Percentiles rank a stretch among this genome's conserved stretches.
Evolutionary conservation across 805 yeast genomes (phyloP).

Genomic region (Ogataea pilisensis): DNA sequence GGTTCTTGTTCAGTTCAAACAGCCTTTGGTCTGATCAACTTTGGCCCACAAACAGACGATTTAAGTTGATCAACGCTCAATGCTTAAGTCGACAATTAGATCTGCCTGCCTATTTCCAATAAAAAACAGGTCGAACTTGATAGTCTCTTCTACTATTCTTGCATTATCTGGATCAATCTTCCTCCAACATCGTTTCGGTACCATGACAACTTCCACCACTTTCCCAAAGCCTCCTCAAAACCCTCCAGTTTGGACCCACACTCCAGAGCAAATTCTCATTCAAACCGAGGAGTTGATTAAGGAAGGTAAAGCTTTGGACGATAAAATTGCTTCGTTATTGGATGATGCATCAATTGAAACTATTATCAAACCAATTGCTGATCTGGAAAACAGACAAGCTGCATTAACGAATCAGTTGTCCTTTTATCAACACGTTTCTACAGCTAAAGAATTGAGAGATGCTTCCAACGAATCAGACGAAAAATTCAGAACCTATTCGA

Average conservation of each 20-base stretch:
- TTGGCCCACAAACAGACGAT: too few relatives aligned
- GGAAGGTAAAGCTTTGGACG: conserved; percentile 43
- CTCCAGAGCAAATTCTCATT: conserved; percentile 45
- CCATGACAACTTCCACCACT: conserved; percentile 1
- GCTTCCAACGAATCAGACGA: conserved; percentile 65
- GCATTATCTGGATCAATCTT: conserved; percentile 1
- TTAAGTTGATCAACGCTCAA: not conserved
- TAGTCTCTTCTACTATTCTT: not conserved
- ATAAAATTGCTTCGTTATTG: conserved; percentile 43
- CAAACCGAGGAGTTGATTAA: conserved; percentile 43
- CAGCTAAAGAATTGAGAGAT: conserved; percentile 61
- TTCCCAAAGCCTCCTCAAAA: conserved; percentile 28
- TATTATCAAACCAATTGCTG: conserved; percentile 50
- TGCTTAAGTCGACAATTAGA: not conserved
- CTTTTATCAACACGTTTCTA: conserved; percentile 71
- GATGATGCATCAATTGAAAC: conserved; percentile 52
- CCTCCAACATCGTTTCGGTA: not conserved
- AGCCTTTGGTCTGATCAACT: too few relatives aligned
- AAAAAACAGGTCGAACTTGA: not conserved
- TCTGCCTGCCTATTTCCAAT: not conserved
- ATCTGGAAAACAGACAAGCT: conserved; percentile 45
- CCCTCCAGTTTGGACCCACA: conserved; percentile 56
- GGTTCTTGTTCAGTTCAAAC: too few relatives aligned
- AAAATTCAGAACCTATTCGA: conserved; percentile 48
- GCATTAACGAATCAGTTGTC: conserved; percentile 48